Evolutionary conservation across 2,329 filamentous ascomycete genomes (phyloP).

Genomic region (Phaeosphaeriaceae sp.): DNA sequence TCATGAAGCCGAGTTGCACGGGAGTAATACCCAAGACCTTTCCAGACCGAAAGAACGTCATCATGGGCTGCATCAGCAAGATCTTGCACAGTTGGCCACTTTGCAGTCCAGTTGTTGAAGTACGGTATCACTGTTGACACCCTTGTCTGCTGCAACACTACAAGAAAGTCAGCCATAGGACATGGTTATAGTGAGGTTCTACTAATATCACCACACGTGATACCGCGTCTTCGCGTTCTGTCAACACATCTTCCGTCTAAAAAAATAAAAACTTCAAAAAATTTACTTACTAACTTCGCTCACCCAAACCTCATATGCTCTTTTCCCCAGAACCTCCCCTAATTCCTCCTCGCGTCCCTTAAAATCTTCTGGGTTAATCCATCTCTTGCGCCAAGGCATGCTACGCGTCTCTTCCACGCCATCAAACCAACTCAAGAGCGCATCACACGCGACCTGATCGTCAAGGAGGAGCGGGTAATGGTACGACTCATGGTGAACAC

Average conservation of each 20-base stretch:
- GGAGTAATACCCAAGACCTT: constrained; percentile 69
- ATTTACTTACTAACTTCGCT: constrained; percentile 62
- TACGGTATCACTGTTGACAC: constrained; percentile 68
- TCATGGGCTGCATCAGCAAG: constrained; percentile 61
- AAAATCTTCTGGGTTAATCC: constrained; percentile 56
- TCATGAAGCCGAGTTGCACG: constrained; percentile 67
- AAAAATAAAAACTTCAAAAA: too few relatives aligned
- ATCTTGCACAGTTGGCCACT: constrained; percentile 65
- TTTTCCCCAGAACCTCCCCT: constrained; percentile 53
- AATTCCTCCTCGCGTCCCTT: constrained; percentile 39
- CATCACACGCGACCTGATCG: constrained; percentile 17
- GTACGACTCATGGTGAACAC: constrained; percentile 34
- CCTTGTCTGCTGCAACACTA: constrained; percentile 69
- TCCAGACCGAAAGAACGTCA: constrained; percentile 66
- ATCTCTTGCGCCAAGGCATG: constrained; percentile 60
- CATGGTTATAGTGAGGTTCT: not conserved
- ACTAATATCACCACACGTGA: not conserved
- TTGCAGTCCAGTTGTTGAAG: constrained; percentile 67
- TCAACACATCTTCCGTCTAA: not conserved
- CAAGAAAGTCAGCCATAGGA: constrained; percentile 7
- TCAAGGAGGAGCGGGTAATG: constrained; percentile 40
- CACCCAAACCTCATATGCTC: constrained; percentile 71
- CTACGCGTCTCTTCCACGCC: constrained; percentile 36
- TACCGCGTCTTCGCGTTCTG: not conserved
- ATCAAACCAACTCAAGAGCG: constrained; percentile 41